Evolutionary conservation across 495 filamentous ascomycete genomes (phyloP).

Genomic region (Recurvomyces mirabilis): DNA sequence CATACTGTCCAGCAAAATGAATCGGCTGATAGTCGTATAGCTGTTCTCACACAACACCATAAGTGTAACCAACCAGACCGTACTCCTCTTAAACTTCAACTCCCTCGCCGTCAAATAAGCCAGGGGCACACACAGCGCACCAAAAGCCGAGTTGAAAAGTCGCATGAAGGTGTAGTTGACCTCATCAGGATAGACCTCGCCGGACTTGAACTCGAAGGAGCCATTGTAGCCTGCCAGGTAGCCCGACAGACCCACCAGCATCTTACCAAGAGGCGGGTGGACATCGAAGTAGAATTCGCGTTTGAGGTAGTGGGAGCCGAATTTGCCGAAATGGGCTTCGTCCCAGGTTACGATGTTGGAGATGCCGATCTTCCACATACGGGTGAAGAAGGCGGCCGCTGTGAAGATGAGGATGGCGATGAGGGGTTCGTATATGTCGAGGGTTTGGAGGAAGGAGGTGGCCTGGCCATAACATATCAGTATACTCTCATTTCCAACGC

Average conservation of each 20-base stretch:
- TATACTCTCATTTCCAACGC: not conserved
- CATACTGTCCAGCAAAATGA: constrained; percentile 97
- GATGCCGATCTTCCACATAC: constrained; percentile 87
- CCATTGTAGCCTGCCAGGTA: constrained; percentile 97
- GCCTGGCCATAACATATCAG: constrained; percentile 18
- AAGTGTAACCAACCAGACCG: constrained; percentile 87
- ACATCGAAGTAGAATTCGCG: constrained; percentile 99
- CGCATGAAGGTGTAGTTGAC: constrained; percentile 98
- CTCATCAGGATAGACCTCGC: constrained; percentile 84
- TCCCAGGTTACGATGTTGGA: constrained; percentile 98
- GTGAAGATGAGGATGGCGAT: constrained; percentile 86
- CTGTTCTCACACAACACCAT: constrained; percentile 99
- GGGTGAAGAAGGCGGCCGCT: constrained; percentile 78
- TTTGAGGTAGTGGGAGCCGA: constrained; percentile 96
- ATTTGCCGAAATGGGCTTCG: constrained; percentile 98
- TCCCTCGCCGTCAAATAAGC: constrained; percentile 92
- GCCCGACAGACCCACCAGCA: constrained; percentile 91
- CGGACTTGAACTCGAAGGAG: constrained; percentile 98
- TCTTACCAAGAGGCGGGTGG: constrained; percentile 93
- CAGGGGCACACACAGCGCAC: constrained; percentile 80
- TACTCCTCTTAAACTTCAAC: constrained; percentile 69
- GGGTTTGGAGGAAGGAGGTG: constrained; percentile 46
- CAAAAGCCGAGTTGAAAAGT: constrained; percentile 91
- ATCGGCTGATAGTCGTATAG: constrained; percentile 95
- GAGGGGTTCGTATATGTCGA: constrained; percentile 75